Evolutionary conservation across 306 rosid species (phyloP), one percentile per base, ranked within the genome.

Genomic region (Fragaria iinumae): DNA sequence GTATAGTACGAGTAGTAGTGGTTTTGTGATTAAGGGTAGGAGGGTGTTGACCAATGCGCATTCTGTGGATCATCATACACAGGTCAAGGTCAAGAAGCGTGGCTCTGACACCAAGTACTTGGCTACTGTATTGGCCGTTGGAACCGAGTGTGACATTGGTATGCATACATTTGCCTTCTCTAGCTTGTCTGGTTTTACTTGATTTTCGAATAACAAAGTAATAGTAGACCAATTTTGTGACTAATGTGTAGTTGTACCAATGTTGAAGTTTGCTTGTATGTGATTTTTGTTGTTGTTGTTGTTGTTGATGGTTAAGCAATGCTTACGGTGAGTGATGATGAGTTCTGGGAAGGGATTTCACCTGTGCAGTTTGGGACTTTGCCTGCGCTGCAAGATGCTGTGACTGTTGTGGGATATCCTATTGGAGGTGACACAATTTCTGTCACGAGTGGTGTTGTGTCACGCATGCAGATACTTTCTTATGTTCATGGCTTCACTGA

Each of bases 401-500:
- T 92, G 53, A 87, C 89, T 38, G 93, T 92, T 63, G 96, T 92
- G 53, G 96, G 97, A 60, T 92, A 92, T 67, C 97, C 97, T 36
- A 87, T 90, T 83, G 97, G 97, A 16, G 93, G 96, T 52, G 93
- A 92, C 82, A 92, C 96, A 52, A 87, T 92, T 76, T 90, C 96
- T 32, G 97, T 92, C 75, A 92, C 97, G 43, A 90, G 96, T 75
- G 96, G 97, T 72, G 96, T 88, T 69, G 91, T 92, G 59, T 92
- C 97, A 0, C 90, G 93, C 66, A 92, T 92, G 81, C 91, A 92
- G 88, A 88, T 88, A 67, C 86, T 92, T 73, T 88, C 97, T 60
- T 90, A 92, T 79, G 93, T 84, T 76, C 97, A 92, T 87, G 96
- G 91, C n/a, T 87, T 88, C 69, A 90, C 97, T n/a, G 97, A 90